phyloP scores from a whole-genome alignment of 2,329 filamentous ascomycete genomes.

The Talaromyces marneffei region DNA sequence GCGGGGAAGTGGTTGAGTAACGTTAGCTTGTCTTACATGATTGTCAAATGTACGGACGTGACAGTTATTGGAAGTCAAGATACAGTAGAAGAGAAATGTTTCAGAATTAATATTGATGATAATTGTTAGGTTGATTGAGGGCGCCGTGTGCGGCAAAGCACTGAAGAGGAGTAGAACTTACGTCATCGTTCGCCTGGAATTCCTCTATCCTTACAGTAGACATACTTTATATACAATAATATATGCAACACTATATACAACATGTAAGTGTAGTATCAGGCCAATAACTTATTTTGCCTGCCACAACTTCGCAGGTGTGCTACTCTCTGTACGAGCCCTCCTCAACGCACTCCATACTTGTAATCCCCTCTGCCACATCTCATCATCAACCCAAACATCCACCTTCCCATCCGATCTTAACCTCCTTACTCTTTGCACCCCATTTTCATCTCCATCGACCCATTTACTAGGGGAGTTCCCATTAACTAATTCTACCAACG shows the following conservation, averaged over 20 bases:
- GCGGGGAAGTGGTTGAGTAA: neutral
- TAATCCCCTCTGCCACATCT: constrained; percentile 43
- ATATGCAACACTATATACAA: too few relatives aligned
- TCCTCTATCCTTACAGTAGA: neutral
- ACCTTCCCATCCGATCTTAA: constrained; percentile 44
- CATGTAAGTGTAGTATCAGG: neutral
- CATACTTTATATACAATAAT: neutral
- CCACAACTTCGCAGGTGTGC: neutral
- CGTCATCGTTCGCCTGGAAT: neutral
- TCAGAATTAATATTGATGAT: neutral
- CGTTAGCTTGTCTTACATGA: neutral
- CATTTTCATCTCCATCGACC: constrained; percentile 13
- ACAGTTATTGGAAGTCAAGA: neutral
- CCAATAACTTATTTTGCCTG: neutral
- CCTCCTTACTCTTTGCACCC: constrained; percentile 37
- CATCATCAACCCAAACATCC: constrained; percentile 42
- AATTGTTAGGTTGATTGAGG: neutral
- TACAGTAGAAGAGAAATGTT: neutral
- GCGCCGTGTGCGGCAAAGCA: neutral
- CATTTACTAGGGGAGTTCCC: constrained; percentile 19
- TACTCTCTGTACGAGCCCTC: neutral
- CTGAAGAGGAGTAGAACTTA: neutral
- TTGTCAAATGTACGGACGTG: neutral
- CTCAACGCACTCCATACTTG: constrained; percentile 41
- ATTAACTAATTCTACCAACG: constrained; percentile 26